A percentile compares a stretch with the other conserved stretches of the same genome.
Evolutionary conservation across 768 basidiomycete genomes (phyloP).

Genomic region (Boletus edulis): DNA sequence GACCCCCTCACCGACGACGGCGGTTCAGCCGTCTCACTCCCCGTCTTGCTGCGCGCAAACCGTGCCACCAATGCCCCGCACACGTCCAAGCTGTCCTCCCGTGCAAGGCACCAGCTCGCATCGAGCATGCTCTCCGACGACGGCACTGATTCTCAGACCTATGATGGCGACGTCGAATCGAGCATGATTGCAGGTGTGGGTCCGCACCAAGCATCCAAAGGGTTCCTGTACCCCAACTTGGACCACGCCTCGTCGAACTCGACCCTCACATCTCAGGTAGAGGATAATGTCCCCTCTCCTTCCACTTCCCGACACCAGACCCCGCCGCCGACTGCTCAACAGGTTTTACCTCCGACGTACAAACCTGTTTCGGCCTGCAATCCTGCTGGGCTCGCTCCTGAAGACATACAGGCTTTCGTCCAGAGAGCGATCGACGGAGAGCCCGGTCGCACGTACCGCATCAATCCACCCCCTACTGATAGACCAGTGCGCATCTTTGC

Average conservation of each 20-base stretch:
- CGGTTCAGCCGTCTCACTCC: conserved; percentile 50
- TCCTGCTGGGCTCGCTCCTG: conserved; percentile 63
- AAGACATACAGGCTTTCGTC: conserved; percentile 81
- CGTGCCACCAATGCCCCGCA: conserved; percentile 30
- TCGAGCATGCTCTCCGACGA: conserved; percentile 60
- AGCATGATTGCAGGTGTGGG: conserved; percentile 61
- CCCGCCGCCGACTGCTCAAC: conserved; percentile 28
- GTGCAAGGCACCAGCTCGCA: conserved; percentile 52
- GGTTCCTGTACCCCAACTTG: conserved; percentile 29
- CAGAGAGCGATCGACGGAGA: conserved; percentile 73
- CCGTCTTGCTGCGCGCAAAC: conserved; percentile 26
- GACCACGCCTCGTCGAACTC: conserved; percentile 50
- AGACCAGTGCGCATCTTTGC: conserved; percentile 90
- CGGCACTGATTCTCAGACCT: conserved; percentile 81
- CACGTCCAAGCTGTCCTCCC: conserved; percentile 20
- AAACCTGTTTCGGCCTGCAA: conserved; percentile 46
- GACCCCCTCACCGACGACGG: conserved; percentile 81
- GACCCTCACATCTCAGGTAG: conserved; percentile 47
- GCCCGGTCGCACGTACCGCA: conserved; percentile 66
- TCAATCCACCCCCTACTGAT: conserved; percentile 78
- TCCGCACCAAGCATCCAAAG: conserved; percentile 30
- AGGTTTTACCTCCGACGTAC: conserved; percentile 37
- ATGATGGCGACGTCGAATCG: conserved; percentile 87
- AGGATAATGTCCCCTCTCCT: conserved; percentile 15
- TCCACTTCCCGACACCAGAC: conserved; percentile 19